These are phyloP conservation scores for Penicillium fuscoglaucum DNA, from an alignment of 2,329 filamentous ascomycete genomes.

Conservation along the genomic window DNA sequence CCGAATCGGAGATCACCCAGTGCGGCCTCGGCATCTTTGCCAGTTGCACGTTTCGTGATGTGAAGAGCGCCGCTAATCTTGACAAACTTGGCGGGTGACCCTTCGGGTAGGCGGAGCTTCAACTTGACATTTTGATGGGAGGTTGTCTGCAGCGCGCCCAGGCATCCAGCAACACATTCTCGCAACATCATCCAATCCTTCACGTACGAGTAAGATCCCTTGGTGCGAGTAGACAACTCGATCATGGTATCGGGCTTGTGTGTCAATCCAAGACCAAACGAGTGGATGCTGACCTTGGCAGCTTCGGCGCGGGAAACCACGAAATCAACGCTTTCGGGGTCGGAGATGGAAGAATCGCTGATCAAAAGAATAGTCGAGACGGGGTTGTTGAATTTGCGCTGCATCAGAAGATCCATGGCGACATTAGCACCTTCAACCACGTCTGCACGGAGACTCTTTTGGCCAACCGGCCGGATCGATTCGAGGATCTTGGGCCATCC, in stretches of 20 bases:
- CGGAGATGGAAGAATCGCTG: conserved; percentile 93
- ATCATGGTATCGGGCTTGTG: conserved; percentile 99
- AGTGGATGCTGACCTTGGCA: conserved; percentile 95
- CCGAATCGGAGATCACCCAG: conserved; percentile 92
- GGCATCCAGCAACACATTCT: conserved; percentile 89
- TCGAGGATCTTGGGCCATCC: conserved; percentile 86
- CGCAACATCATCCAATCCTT: conserved; percentile 99
- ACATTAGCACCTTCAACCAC: conserved; percentile 97
- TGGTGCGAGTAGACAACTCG: conserved; percentile 89
- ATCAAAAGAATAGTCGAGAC: conserved; percentile 95
- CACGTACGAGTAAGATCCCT: conserved; percentile 95
- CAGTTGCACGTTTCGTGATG: conserved; percentile 93
- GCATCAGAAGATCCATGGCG: conserved; percentile 98
- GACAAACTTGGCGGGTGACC: conserved; percentile 95
- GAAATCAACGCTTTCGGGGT: conserved; percentile 94
- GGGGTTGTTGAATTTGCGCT: conserved; percentile 92
- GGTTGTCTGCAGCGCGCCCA: conserved; percentile 86
- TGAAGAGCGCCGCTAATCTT: conserved; percentile 97
- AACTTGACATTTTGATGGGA: conserved; percentile 99
- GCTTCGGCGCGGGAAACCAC: conserved; percentile 95
- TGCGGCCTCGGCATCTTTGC: conserved; percentile 88
- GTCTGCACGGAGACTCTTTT: conserved; percentile 94
- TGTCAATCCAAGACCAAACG: conserved; percentile 91
- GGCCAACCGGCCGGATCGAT: conserved; percentile 87
- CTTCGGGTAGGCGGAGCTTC: conserved; percentile 89